These are phyloP conservation scores for Phialophora expanda DNA, from an alignment of 2,329 filamentous ascomycete genomes.

Conservation along the genomic window DNA sequence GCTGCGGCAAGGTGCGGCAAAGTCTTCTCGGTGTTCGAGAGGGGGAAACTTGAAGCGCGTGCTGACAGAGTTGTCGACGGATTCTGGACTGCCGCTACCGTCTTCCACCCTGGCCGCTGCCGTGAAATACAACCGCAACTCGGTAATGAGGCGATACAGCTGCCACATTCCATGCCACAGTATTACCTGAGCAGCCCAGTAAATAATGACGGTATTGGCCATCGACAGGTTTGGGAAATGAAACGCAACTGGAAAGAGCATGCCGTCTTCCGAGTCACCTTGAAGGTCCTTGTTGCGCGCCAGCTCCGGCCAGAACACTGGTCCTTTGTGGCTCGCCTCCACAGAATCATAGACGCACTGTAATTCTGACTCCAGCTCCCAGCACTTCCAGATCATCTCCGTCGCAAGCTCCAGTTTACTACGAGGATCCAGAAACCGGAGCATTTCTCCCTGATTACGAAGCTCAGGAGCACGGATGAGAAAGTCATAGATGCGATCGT, in stretches of 20 bases:
- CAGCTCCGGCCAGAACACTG: constrained; percentile 43
- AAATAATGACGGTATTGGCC: constrained; percentile 43
- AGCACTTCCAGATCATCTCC: constrained; percentile 39
- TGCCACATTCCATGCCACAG: constrained; percentile 45
- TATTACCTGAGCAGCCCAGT: constrained; percentile 45
- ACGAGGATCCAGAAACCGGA: constrained; percentile 31
- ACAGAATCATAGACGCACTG: constrained; percentile 40
- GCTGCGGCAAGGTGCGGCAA: constrained; percentile 41
- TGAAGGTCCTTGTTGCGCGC: constrained; percentile 29
- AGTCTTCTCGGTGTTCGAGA: constrained; percentile 40
- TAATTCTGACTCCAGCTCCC: constrained; percentile 42
- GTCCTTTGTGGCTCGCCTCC: constrained; percentile 35
- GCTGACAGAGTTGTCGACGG: constrained; percentile 13
- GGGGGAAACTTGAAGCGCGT: constrained; percentile 37
- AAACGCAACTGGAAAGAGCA: constrained; percentile 43
- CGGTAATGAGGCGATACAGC: constrained; percentile 42
- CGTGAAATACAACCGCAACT: constrained; percentile 23
- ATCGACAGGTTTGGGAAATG: constrained; percentile 41
- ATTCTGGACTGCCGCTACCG: not conserved
- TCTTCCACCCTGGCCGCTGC: constrained; percentile 7
- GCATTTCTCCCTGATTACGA: constrained; percentile 33
- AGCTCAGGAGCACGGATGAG: constrained; percentile 41
- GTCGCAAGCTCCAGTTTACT: constrained; percentile 32
- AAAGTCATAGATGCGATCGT: constrained; percentile 44
- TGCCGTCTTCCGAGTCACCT: constrained; percentile 22